Conservation (phyloP, 2,329 filamentous ascomycete genomes). For the Colletotrichum cuscutae region DNA sequence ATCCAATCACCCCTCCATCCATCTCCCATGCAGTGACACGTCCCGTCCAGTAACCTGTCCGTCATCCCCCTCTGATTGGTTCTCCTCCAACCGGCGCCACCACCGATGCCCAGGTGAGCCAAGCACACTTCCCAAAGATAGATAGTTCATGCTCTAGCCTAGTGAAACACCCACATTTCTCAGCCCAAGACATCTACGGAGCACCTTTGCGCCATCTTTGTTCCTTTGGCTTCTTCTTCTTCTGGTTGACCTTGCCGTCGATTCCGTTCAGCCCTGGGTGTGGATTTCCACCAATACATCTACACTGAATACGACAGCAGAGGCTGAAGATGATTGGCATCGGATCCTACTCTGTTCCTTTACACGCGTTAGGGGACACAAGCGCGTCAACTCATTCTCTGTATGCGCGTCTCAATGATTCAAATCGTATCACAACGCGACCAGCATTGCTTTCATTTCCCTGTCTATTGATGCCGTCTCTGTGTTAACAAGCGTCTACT, state of each 20-base stretch:
- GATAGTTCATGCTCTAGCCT: neutral
- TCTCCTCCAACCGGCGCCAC: constrained; percentile 3
- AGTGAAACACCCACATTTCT: constrained; percentile 14
- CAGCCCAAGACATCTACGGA: neutral
- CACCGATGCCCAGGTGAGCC: neutral
- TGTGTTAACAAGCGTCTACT: constrained; percentile 8
- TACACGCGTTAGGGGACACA: too few relatives aligned
- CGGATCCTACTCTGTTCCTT: too few relatives aligned
- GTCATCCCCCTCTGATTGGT: constrained; percentile 6
- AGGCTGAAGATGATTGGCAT: too few relatives aligned
- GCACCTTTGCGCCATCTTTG: neutral
- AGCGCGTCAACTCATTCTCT: too few relatives aligned
- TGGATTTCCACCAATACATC: too few relatives aligned
- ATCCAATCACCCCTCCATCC: neutral
- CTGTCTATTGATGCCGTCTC: constrained; percentile 26
- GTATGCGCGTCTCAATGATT: neutral
- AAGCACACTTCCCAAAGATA: neutral
- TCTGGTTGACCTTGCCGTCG: neutral
- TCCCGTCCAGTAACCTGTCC: constrained; percentile 18
- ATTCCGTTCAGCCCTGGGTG: too few relatives aligned
- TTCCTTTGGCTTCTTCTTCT: neutral
- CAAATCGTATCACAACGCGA: neutral
- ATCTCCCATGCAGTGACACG: neutral
- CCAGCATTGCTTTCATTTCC: neutral
- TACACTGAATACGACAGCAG: too few relatives aligned